Evolutionary conservation across 2,329 filamentous ascomycete species (phyloP).

Genomic region (Ophiostoma novo-ulmi): DNA sequence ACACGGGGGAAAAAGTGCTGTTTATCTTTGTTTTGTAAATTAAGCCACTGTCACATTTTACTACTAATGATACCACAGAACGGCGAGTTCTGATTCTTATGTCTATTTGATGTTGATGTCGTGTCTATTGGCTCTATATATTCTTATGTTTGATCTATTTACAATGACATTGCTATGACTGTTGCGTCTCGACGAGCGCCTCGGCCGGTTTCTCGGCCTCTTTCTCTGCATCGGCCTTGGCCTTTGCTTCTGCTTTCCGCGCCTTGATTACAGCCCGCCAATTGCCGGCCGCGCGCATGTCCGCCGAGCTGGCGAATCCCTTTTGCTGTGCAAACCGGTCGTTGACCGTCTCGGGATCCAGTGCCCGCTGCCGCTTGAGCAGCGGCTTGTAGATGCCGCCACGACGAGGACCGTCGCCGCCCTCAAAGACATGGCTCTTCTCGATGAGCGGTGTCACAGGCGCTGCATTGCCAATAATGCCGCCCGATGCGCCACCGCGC

Average conservation of each 20-base stretch:
- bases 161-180: not conserved
- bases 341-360: conserved; percentile 52
- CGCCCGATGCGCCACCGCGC: conserved; percentile 4
- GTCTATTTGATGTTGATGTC: not conserved
- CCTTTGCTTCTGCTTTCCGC: conserved; percentile 28
- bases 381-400: conserved; percentile 53
- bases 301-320: conserved; percentile 51
- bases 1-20: not conserved
- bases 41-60: not conserved
- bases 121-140: not conserved
- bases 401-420: conserved; percentile 47
- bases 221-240: conserved; percentile 23
- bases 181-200: not conserved
- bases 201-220: not conserved
- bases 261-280: conserved; percentile 35
- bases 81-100: conserved; percentile 7
- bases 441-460: conserved; percentile 34
- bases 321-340: conserved; percentile 58
- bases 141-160: not conserved
- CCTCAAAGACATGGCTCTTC: conserved; percentile 48
- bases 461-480: conserved; percentile 40
- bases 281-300: conserved; percentile 40
- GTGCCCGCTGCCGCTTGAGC: conserved; percentile 46
- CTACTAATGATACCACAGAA: conserved; percentile 18
- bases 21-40: not conserved